Percentiles rank a stretch among this genome's conserved stretches.
phyloP scores from a whole-genome alignment of 768 basidiomycete genomes.

The Chalciporus chontae region DNA sequence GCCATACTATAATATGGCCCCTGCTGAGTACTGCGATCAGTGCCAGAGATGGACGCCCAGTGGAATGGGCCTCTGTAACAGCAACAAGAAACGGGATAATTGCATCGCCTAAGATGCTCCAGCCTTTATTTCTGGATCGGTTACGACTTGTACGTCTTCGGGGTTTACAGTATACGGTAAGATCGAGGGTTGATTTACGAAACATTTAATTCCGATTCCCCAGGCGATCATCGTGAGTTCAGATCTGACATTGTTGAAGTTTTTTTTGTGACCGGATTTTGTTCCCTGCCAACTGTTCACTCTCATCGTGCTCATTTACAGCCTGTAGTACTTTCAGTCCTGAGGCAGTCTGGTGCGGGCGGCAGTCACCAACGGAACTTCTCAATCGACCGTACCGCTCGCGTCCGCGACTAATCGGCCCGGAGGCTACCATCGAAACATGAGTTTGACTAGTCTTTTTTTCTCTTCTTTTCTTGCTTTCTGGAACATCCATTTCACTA shows the following conservation, averaged over 20 bases:
- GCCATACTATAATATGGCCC: slow-evolving; percentile 12
- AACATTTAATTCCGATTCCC: neutral
- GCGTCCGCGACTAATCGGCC: neutral
- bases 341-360: too few species aligned
- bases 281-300: too few species aligned
- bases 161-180: slow-evolving; percentile 12
- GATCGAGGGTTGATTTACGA: neutral
- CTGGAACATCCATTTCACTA: too few species aligned
- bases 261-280: too few species aligned
- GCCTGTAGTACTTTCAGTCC: too few species aligned
- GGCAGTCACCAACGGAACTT: neutral
- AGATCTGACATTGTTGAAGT: too few species aligned
- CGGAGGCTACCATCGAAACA: neutral
- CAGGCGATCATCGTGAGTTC: too few species aligned
- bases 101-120: neutral
- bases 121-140: slow-evolving; percentile 13
- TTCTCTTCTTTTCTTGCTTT: neutral
- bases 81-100: slow-evolving; percentile 5
- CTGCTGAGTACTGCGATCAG: slow-evolving; percentile 1
- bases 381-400: neutral
- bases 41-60: slow-evolving; percentile 2
- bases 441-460: too few species aligned
- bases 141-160: slow-evolving; percentile 21
- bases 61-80: slow-evolving; percentile 3
- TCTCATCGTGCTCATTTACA: too few species aligned